A percentile compares a stretch with the other conserved stretches of the same genome.
These are phyloP conservation scores for Erythrobasidium yunnanense DNA, from an alignment of 768 basidiomycete genomes.

Conservation along the genomic window DNA sequence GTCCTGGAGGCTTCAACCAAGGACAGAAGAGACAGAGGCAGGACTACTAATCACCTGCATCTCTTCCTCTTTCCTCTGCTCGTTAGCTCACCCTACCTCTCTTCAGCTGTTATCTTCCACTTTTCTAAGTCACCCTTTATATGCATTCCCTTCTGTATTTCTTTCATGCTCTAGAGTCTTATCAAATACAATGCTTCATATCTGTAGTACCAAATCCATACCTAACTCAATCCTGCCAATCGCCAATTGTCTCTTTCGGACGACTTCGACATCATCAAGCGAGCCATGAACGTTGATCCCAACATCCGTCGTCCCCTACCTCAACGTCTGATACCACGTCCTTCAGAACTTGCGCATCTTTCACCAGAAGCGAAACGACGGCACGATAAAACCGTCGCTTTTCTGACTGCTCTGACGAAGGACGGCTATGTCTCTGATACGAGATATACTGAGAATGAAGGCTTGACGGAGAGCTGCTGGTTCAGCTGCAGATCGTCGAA, in stretches of 20 bases:
- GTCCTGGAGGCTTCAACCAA: background rate
- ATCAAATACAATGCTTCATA: too few relatives aligned
- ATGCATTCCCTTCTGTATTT: background rate
- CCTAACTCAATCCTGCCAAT: too few relatives aligned
- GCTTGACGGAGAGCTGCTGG: conserved; percentile 2
- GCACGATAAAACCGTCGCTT: background rate
- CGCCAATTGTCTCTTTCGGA: too few relatives aligned
- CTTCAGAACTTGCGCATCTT: too few relatives aligned
- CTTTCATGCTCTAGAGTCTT: background rate
- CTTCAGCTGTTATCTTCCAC: background rate
- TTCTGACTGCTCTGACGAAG: background rate
- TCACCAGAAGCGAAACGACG: too few relatives aligned
- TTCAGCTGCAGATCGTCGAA: background rate
- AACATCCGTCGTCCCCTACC: too few relatives aligned
- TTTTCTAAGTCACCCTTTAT: background rate
- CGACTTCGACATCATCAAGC: too few relatives aligned
- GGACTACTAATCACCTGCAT: background rate
- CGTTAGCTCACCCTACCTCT: background rate
- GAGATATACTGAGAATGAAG: conserved; percentile 4
- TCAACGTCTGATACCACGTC: too few relatives aligned
- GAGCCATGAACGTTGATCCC: too few relatives aligned
- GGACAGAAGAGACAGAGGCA: conserved; percentile 23
- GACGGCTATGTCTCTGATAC: background rate
- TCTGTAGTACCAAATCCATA: too few relatives aligned
- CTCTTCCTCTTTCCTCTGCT: background rate